phyloP scores from a whole-genome alignment of 345 rosid species.

The Eucalyptus polybractea region DNA sequence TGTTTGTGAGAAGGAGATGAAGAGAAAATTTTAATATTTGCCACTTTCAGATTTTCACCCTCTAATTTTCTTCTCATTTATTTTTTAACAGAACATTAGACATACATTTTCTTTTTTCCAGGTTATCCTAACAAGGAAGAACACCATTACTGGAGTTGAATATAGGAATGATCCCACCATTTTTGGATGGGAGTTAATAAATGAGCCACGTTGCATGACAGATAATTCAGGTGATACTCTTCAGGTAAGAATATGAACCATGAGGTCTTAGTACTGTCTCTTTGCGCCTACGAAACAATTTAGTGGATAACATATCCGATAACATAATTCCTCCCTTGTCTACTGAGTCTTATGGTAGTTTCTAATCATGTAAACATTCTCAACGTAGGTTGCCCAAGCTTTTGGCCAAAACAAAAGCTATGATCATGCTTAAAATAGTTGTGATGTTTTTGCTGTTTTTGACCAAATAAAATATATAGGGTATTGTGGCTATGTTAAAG shows the following conservation, averaged over 20 bases:
- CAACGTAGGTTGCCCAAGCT: background rate
- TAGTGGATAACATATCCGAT: background rate
- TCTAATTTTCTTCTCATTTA: background rate
- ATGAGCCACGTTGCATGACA: constrained; percentile 88
- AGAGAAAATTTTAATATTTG: background rate
- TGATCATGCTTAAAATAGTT: background rate
- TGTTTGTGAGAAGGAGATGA: background rate
- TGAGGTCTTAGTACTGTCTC: background rate
- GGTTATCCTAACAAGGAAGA: constrained; percentile 74
- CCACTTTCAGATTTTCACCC: background rate
- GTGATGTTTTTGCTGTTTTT: background rate
- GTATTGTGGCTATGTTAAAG: background rate
- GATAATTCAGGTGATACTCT: constrained; percentile 91
- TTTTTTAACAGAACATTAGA: background rate
- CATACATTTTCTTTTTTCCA: constrained; percentile 3
- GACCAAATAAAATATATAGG: background rate
- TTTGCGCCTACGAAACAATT: background rate
- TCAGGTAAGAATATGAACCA: constrained; percentile 39
- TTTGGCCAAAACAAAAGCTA: background rate
- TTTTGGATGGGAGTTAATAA: constrained; percentile 94
- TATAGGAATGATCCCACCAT: constrained; percentile 86
- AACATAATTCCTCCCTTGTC: background rate
- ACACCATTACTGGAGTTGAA: constrained; percentile 79
- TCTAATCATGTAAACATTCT: background rate
- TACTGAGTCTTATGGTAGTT: background rate